phyloP scores from a whole-genome alignment of 1,284 basidiomycete genomes.

The Schizopora paradoxa region DNA sequence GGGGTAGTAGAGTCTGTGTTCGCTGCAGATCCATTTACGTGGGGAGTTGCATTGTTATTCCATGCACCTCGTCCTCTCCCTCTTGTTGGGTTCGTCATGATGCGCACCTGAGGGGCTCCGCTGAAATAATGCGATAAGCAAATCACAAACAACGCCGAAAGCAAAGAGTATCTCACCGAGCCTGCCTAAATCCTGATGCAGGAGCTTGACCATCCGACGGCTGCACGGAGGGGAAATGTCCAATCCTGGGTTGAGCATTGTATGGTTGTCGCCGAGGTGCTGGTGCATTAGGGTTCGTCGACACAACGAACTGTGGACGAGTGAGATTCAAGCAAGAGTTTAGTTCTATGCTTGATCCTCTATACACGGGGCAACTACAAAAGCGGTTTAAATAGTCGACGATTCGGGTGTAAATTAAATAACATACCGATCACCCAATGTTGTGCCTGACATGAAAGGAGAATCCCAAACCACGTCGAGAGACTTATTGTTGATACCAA shows the following conservation, averaged over 20 bases:
- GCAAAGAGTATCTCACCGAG: slow-evolving; percentile 28
- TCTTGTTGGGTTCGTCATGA: slow-evolving; percentile 68
- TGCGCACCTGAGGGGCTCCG: slow-evolving; percentile 25
- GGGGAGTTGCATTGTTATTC: slow-evolving; percentile 23
- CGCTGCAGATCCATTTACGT: slow-evolving; percentile 2
- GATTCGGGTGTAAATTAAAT: slow-evolving; percentile 1
- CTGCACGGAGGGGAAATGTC: slow-evolving; percentile 57
- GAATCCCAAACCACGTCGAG: slow-evolving; percentile 98
- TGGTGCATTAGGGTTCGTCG: slow-evolving; percentile 50
- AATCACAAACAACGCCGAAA: neutral
- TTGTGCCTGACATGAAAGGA: slow-evolving; percentile 90
- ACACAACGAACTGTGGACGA: slow-evolving; percentile 74
- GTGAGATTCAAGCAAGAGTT: slow-evolving; percentile 83
- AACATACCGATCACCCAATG: slow-evolving; percentile 72
- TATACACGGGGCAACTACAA: slow-evolving; percentile 79
- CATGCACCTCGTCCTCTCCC: slow-evolving; percentile 34
- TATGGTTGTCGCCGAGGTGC: slow-evolving; percentile 35
- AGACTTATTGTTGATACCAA: slow-evolving; percentile 80
- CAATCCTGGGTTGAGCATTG: slow-evolving; percentile 68
- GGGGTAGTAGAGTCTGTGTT: neutral
- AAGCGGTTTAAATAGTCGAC: slow-evolving; percentile 3
- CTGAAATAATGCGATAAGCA: neutral
- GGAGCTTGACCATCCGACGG: slow-evolving; percentile 46
- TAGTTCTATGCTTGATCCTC: slow-evolving; percentile 82
- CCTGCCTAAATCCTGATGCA: slow-evolving; percentile 57